Evolutionary conservation across 495 filamentous ascomycete genomes (phyloP).

Genomic region (Melanomma pulvis-pyrius): DNA sequence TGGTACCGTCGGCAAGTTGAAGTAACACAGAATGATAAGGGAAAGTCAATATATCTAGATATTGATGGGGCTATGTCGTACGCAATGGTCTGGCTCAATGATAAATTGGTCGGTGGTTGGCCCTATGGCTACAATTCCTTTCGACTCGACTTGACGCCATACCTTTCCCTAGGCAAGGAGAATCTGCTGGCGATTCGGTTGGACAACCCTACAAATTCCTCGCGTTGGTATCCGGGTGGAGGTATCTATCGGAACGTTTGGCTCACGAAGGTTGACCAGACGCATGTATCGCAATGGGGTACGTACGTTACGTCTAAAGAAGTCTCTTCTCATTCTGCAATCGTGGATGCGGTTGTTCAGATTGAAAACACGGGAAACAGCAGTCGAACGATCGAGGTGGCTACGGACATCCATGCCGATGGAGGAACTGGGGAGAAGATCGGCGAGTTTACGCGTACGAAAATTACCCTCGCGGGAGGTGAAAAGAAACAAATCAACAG

Average conservation of each 20-base stretch:
- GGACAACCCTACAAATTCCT: not conserved
- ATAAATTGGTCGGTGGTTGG: not conserved
- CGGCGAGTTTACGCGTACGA: slow-evolving; percentile 5
- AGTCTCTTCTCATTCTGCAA: slow-evolving; percentile 48
- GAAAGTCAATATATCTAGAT: not conserved
- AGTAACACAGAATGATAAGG: not conserved
- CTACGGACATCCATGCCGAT: slow-evolving; percentile 2
- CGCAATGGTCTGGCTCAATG: not conserved
- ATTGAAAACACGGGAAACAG: slow-evolving; percentile 47
- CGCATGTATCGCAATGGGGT: slow-evolving; percentile 51
- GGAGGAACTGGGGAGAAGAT: slow-evolving; percentile 6
- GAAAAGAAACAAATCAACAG: slow-evolving; percentile 41
- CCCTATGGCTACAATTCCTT: not conserved
- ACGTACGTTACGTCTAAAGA: slow-evolving; percentile 49
- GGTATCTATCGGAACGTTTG: slow-evolving; percentile 57
- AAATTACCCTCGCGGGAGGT: slow-evolving; percentile 40
- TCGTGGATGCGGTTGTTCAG: slow-evolving; percentile 45
- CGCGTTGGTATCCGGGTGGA: slow-evolving; percentile 54
- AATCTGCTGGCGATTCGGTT: not conserved
- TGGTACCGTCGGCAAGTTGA: not conserved
- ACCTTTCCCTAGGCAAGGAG: not conserved
- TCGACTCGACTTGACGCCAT: not conserved
- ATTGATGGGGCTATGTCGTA: slow-evolving; percentile 4
- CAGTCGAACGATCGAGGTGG: slow-evolving; percentile 20
- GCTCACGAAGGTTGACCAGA: slow-evolving; percentile 49